Conservation (phyloP, 1,284 basidiomycete genomes). For the Nidula niveotomentosa region DNA sequence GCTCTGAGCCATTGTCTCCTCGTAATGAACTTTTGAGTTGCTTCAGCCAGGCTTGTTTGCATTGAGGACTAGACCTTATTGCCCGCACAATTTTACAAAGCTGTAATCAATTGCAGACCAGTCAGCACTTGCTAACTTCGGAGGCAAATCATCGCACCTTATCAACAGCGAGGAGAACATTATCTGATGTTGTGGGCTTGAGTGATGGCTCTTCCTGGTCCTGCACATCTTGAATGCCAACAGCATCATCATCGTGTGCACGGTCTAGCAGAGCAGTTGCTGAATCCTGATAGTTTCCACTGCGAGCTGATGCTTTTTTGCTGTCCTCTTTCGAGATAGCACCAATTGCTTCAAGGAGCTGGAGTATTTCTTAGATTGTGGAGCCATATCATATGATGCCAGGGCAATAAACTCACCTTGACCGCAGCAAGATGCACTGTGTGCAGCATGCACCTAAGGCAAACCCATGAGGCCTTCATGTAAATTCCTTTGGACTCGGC, state of each 20-base stretch:
- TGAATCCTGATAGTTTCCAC: slow-evolving; percentile 14
- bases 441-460: slow-evolving; percentile 24
- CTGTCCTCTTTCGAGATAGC: slow-evolving; percentile 10
- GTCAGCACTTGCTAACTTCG: too few relatives aligned
- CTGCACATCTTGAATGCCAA: slow-evolving; percentile 3
- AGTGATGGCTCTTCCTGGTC: background rate
- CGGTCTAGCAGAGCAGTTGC: slow-evolving; percentile 2
- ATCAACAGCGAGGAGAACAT: background rate
- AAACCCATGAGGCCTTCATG: slow-evolving; percentile 4
- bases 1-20: background rate
- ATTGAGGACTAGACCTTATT: slow-evolving; percentile 16
- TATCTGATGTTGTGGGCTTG: too few relatives aligned
- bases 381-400: background rate
- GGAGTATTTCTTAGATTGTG: background rate
- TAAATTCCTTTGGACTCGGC: background rate
- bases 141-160: too few relatives aligned
- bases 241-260: slow-evolving; percentile 4
- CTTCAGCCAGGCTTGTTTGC: slow-evolving; percentile 12
- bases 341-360: slow-evolving; percentile 17
- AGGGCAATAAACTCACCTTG: slow-evolving; percentile 10
- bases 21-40: background rate
- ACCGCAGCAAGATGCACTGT: slow-evolving; percentile 24
- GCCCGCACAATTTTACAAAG: slow-evolving; percentile 11
- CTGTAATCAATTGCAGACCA: too few relatives aligned
- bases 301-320: slow-evolving; percentile 7